phyloP scores from a whole-genome alignment of 2,329 filamentous ascomycete genomes.

The Penicillium thymicola region DNA sequence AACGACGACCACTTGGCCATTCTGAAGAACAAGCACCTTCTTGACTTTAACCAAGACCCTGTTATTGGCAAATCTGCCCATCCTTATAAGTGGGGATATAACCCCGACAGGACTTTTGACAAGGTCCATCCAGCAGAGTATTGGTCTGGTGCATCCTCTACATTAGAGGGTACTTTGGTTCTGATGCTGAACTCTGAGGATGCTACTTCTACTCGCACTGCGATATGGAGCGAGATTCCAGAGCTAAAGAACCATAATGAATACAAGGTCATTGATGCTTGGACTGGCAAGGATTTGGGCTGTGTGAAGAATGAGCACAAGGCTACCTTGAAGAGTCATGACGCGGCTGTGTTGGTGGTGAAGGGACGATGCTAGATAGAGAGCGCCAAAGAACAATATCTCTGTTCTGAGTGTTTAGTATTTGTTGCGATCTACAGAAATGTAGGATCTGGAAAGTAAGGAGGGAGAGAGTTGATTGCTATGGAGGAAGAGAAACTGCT shows the following conservation, averaged over 20 bases:
- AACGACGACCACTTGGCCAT: constrained; percentile 38
- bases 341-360: constrained; percentile 31
- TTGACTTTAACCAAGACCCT: constrained; percentile 49
- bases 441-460: too few species aligned
- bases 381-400: background rate
- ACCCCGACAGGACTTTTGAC: constrained; percentile 35
- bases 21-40: constrained; percentile 42
- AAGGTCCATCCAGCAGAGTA: constrained; percentile 35
- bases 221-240: constrained; percentile 31
- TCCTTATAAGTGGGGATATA: constrained; percentile 42
- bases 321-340: constrained; percentile 27
- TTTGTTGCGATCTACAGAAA: too few species aligned
- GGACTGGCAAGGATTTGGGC: constrained; percentile 31
- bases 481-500: too few species aligned
- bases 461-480: too few species aligned
- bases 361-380: constrained; percentile 11
- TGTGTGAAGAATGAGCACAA: constrained; percentile 28
- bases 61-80: constrained; percentile 42
- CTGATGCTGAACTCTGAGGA: constrained; percentile 34
- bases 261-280: constrained; percentile 29
- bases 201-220: constrained; percentile 20
- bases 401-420: background rate
- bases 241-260: constrained; percentile 21
- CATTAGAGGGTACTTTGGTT: constrained; percentile 28
- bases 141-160: constrained; percentile 34